Percentiles rank a stretch among this genome's conserved stretches.
Conservation (phyloP, 2,329 filamentous ascomycete species). For the Xylariaceae sp. region DNA sequence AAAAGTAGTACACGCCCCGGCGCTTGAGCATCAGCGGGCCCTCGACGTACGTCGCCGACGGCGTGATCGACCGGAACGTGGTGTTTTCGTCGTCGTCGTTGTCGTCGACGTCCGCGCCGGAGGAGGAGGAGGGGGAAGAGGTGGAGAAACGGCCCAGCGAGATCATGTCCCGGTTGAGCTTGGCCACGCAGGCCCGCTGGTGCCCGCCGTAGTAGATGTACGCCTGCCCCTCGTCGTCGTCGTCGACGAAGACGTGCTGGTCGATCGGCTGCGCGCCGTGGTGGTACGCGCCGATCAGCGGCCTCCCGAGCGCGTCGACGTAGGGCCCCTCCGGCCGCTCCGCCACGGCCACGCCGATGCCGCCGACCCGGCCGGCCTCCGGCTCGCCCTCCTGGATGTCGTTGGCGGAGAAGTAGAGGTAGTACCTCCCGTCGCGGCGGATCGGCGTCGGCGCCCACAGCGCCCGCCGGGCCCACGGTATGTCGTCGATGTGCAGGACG, state of each 20-base stretch:
- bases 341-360: slow-evolving; percentile 34
- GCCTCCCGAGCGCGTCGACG: slow-evolving; percentile 31
- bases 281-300: slow-evolving; percentile 34
- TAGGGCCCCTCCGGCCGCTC: slow-evolving; percentile 31
- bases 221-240: slow-evolving; percentile 26
- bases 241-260: slow-evolving; percentile 35
- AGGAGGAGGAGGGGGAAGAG: too few species aligned
- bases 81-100: slow-evolving; percentile 32
- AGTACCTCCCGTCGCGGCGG: slow-evolving; percentile 36
- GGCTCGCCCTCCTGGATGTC: slow-evolving; percentile 31
- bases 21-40: slow-evolving; percentile 36
- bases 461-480: slow-evolving; percentile 37
- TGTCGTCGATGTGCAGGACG: slow-evolving; percentile 31
- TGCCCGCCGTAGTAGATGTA: slow-evolving; percentile 39
- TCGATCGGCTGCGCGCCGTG: slow-evolving; percentile 42
- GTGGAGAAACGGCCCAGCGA: slow-evolving; percentile 32
- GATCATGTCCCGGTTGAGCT: slow-evolving; percentile 35
- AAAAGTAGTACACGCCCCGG: slow-evolving; percentile 33
- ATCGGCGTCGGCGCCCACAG: slow-evolving; percentile 42
- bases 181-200: slow-evolving; percentile 33
- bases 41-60: slow-evolving; percentile 36
- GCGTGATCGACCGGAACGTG: slow-evolving; percentile 37
- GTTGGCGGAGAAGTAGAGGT: slow-evolving; percentile 43
- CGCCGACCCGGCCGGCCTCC: slow-evolving; percentile 24
- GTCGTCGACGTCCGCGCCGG: too few species aligned